A percentile compares a stretch with the other conserved stretches of the same genome.
Conservation (phyloP, 805 yeast species). For the Metschnikowia koreensis region DNA sequence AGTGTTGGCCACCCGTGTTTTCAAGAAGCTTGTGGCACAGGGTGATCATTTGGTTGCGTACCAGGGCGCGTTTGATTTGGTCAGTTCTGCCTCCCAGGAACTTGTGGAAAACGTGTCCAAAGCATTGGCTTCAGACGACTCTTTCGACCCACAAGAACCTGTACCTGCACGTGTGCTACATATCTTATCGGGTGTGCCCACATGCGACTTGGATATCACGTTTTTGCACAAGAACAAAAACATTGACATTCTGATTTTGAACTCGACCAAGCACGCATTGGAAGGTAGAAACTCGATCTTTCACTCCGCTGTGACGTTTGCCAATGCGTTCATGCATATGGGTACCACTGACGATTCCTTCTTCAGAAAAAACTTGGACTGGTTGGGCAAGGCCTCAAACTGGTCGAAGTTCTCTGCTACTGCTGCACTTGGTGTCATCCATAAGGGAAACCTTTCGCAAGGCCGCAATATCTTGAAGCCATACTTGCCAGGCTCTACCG, state of each 20-base stretch:
- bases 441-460: slow-evolving; percentile 88
- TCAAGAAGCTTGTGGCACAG: slow-evolving; percentile 57
- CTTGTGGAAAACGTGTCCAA: slow-evolving; percentile 59
- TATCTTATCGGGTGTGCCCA: slow-evolving; percentile 86
- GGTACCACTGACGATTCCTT: slow-evolving; percentile 96
- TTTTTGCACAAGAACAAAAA: slow-evolving; percentile 83
- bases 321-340: slow-evolving; percentile 91
- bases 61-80: slow-evolving; percentile 95
- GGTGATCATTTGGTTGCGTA: slow-evolving; percentile 61
- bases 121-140: slow-evolving; percentile 31
- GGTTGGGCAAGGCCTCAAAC: slow-evolving; percentile 96
- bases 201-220: slow-evolving; percentile 89
- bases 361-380: slow-evolving; percentile 84
- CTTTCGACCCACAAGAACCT: slow-evolving; percentile 24
- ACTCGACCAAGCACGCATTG: slow-evolving; percentile 72
- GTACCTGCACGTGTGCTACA: slow-evolving; percentile 49
- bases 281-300: slow-evolving; percentile 93
- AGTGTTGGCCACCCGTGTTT: slow-evolving; percentile 63
- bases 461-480: slow-evolving; percentile 87
- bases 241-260: slow-evolving; percentile 78
- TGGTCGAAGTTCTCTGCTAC: slow-evolving; percentile 99
- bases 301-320: slow-evolving; percentile 93
- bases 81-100: slow-evolving; percentile 87
- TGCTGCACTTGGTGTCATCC: slow-evolving; percentile 96
- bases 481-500: slow-evolving; percentile 78